phyloP scores from a whole-genome alignment of 495 filamentous ascomycete species.

The Penicillium subrubescens region DNA sequence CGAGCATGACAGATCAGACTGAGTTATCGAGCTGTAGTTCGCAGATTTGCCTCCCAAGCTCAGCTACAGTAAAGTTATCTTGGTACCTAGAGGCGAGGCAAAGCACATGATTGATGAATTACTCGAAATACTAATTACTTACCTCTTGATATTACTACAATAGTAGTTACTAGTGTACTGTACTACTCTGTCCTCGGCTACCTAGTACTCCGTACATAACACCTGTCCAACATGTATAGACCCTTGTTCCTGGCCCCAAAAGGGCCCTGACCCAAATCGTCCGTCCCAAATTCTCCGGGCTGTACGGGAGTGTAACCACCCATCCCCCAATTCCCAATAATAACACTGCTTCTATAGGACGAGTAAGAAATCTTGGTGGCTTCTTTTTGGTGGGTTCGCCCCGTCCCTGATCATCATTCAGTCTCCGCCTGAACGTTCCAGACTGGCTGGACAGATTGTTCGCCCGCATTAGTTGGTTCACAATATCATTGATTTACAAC shows the following conservation, averaged over 20 bases:
- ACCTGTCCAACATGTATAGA: neutral
- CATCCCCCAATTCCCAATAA: neutral
- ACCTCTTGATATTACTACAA: too few relatives aligned
- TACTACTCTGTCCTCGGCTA: neutral
- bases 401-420: conserved; percentile 2
- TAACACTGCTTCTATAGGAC: neutral
- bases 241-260: neutral
- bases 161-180: too few relatives aligned
- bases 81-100: neutral
- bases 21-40: neutral
- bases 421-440: conserved; percentile 2
- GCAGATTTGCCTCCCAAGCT: neutral
- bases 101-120: neutral
- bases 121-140: neutral
- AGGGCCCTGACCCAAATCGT: neutral
- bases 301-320: neutral
- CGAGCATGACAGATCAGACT: neutral
- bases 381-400: neutral
- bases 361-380: neutral
- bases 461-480: neutral
- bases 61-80: neutral
- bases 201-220: neutral
- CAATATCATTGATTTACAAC: too few relatives aligned
- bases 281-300: neutral
- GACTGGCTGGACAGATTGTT: conserved; percentile 4